Percentiles rank a stretch among this genome's conserved stretches.
Conservation (phyloP, 2,329 filamentous ascomycete genomes). For the Colletotrichum falcatum region DNA sequence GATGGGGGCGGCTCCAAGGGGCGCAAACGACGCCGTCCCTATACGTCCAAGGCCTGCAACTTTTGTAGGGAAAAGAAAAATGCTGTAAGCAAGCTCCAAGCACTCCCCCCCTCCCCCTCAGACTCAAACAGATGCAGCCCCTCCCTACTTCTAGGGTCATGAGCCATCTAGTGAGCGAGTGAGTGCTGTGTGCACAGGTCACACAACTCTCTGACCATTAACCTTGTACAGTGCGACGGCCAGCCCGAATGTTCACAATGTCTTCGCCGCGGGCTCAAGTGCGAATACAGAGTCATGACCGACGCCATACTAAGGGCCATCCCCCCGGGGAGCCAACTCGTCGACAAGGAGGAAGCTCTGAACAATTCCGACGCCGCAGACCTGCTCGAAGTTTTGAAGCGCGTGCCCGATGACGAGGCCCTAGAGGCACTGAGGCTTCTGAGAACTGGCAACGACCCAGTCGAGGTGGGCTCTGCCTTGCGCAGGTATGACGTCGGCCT, state of each 20-base stretch:
- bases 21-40: slow-evolving; percentile 3
- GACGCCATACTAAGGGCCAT: not conserved
- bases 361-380: not conserved
- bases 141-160: not conserved
- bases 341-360: not conserved
- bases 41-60: slow-evolving; percentile 11
- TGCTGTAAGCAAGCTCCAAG: not conserved
- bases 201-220: not conserved
- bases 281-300: not conserved
- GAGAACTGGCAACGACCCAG: not conserved
- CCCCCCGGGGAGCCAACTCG: not conserved
- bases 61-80: slow-evolving; percentile 6
- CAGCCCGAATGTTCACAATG: not conserved
- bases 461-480: not conserved
- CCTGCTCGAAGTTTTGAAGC: not conserved
- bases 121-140: not conserved
- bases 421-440: not conserved
- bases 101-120: not conserved
- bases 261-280: not conserved
- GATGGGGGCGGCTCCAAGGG: not conserved
- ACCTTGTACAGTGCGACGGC: slow-evolving; percentile 4
- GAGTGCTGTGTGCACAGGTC: not conserved
- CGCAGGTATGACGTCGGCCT: not conserved
- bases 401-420: not conserved
- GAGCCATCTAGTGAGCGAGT: not conserved